Conservation (phyloP, 345 rosid species). For the Dimocarpus longan region DNA sequence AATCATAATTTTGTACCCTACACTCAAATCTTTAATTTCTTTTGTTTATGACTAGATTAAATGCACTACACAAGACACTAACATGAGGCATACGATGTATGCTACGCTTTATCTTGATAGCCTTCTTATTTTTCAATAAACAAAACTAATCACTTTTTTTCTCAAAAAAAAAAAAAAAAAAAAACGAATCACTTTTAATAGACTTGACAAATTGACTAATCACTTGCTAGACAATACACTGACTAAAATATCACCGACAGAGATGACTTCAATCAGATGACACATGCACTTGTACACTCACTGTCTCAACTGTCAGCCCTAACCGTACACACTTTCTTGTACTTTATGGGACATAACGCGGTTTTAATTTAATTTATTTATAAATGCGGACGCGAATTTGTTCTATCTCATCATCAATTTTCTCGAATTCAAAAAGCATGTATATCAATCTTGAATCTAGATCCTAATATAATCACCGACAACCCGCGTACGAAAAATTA, state of each 20-base stretch:
- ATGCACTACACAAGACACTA: no score
- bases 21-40: no score
- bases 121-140: no score
- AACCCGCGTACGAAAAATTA: constrained; percentile 25
- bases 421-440: neutral
- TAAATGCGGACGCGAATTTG: neutral
- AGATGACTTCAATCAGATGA: neutral
- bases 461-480: constrained; percentile 31
- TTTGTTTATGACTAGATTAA: no score
- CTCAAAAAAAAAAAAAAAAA: no score
- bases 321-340: constrained; percentile 18
- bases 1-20: no score
- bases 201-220: neutral
- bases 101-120: no score
- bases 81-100: neutral
- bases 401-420: neutral
- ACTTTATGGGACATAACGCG: constrained; percentile 19
- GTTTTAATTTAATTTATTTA: neutral
- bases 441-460: neutral
- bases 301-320: neutral
- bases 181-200: neutral
- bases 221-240: neutral
- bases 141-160: no score
- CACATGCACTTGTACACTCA: constrained; percentile 19
- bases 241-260: constrained; percentile 22